These are phyloP conservation scores for Candida multigemmis DNA, from an alignment of 805 yeast species.

Conservation along the genomic window DNA sequence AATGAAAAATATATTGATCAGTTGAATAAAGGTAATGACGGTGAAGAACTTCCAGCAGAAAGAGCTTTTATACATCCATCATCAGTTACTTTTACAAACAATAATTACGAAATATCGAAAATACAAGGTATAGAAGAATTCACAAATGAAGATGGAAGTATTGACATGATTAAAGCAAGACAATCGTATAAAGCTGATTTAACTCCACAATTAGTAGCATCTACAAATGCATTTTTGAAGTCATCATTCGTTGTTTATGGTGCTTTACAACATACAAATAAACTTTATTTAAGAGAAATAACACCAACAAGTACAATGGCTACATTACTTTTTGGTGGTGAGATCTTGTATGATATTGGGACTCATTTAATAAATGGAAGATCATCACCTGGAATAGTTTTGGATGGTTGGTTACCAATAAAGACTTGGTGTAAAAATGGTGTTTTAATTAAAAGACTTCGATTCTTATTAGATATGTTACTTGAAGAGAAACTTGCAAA, in stretches of 20 bases:
- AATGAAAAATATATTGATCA: no score
- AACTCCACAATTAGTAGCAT: constrained; percentile 24
- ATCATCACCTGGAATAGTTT: constrained; percentile 72
- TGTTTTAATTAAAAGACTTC: constrained; percentile 65
- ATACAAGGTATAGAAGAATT: no score
- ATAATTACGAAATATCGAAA: constrained; percentile 4
- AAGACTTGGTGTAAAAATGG: constrained; percentile 94
- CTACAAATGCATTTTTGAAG: constrained; percentile 26
- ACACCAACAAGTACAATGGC: constrained; percentile 76
- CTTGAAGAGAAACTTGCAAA: constrained; percentile 53
- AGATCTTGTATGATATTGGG: constrained; percentile 48
- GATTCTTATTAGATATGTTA: constrained; percentile 57
- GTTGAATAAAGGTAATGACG: no score
- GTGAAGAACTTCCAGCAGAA: constrained; percentile 38
- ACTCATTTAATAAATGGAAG: constrained; percentile 30
- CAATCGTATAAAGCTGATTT: constrained; percentile 27
- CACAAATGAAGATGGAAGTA: constrained; percentile 31
- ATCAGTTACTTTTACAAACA: constrained; percentile 54
- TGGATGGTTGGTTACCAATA: constrained; percentile 86
- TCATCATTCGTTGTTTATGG: constrained; percentile 58
- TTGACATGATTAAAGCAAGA: constrained; percentile 20
- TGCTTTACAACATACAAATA: constrained; percentile 53
- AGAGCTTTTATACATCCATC: constrained; percentile 86
- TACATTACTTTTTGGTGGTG: constrained; percentile 75
- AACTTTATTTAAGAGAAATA: constrained; percentile 60